Base-by-base conservation (phyloP, 2,329 filamentous ascomycete species). In the Alternaria sp. region DNA sequence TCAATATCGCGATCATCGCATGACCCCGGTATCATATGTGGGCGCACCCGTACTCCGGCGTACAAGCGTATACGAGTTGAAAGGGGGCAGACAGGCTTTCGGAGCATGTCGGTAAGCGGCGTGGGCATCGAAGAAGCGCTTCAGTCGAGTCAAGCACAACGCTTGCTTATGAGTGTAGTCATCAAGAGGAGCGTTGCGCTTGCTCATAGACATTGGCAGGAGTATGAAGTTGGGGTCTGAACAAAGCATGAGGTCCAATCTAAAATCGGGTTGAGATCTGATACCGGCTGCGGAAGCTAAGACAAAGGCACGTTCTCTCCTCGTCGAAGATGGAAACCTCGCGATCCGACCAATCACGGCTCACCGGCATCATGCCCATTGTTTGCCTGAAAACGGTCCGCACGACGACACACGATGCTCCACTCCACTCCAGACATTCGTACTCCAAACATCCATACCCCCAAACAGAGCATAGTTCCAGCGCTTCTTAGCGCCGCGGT, bases 331-430 rank as follows among this genome's bases (percentile, higher is more conserved):
- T 38, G 57, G 44, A 59, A 18, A 39, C 39, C 38, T 54, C 34
- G 30, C 51, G 26, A 7, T 22, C 57, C 16, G 41, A 22, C 61
- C 61, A 63, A 63, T 63, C 58, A 63, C n/a, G 47, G 16, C n/a
- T 30, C 54, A 36, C 46, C 46, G 26, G 34, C 26, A 51, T 39
- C 34, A 52, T 36, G 41, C 41, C 32, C 6, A 54, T 14, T 8
- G 38, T 61, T 61, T 63, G 61, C 61, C 61, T 63, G 54, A 63
- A 61, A 55, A 22, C 49, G 58, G 54, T 58, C 20, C 61, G 58
- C 61, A 61, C 61, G 38, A 61, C 58, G 51, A 54, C 56, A 48
- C 42, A 43, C 41, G 41, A 41, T 49, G 43, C 28, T 43, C 12
- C 22, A n/a, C 28, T 43, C 16, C 28, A n/a, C 28, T 49, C 26